A percentile compares a stretch with the other conserved stretches of the same genome.
Conservation (phyloP, 1,284 basidiomycete species). For the Caloboletus firmus region DNA sequence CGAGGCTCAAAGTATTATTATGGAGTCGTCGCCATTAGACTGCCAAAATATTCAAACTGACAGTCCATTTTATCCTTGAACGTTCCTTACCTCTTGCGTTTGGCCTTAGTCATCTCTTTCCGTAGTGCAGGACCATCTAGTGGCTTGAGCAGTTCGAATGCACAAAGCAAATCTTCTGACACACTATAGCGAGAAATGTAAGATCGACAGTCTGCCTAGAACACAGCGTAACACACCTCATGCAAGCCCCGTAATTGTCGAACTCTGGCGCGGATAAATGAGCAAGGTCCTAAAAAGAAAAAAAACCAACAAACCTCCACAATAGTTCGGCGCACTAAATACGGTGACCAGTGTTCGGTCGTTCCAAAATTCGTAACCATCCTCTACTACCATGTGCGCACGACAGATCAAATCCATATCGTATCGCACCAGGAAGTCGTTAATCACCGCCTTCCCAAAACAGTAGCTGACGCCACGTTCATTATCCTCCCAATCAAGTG, state of each 20-base stretch:
- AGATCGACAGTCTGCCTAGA: conserved; percentile 8
- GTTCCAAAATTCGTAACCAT: conserved; percentile 99
- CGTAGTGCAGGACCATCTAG: conserved; percentile 93
- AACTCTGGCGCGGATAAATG: conserved; percentile 60
- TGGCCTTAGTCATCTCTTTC: conserved; percentile 99
- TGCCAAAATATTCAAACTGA: conserved; percentile 15
- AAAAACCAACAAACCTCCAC: conserved; percentile 69
- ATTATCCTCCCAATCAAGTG: conserved; percentile 99
- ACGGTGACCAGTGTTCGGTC: conserved; percentile 98
- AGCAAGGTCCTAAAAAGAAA: conserved; percentile 15
- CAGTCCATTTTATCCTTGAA: background rate
- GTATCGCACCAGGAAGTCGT: conserved; percentile 88
- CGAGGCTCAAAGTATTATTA: conserved; percentile 18
- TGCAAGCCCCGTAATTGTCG: conserved; percentile 96
- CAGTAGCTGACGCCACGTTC: conserved; percentile 99
- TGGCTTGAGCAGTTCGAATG: conserved; percentile 96
- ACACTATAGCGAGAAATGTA: conserved; percentile 54
- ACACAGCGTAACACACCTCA: conserved; percentile 58
- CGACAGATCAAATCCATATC: conserved; percentile 99
- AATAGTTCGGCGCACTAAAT: conserved; percentile 97
- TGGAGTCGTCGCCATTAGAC: conserved; percentile 37
- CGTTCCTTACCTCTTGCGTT: conserved; percentile 81
- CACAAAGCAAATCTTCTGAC: conserved; percentile 95
- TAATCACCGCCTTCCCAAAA: conserved; percentile 97
- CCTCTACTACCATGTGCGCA: conserved; percentile 99